Base-by-base conservation (phyloP, 768 basidiomycete species). In the Vishniacozyma victoriae region DNA sequence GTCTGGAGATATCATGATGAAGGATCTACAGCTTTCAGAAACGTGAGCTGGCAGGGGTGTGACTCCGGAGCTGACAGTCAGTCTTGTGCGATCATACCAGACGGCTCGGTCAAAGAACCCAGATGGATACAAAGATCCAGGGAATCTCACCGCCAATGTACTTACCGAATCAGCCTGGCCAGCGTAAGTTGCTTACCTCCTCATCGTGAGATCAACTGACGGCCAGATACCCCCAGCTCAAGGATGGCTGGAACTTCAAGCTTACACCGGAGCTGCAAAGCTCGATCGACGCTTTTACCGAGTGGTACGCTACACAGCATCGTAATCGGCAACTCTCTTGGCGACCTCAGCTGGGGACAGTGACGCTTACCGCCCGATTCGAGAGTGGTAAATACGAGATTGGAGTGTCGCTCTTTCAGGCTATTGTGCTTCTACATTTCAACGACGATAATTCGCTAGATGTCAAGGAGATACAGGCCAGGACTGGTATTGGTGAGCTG, bases 1-100 rank as follows among this genome's bases (percentile, higher is more conserved):
- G 6, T 86, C 85, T 75, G 89, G 90, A 41, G 87, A 90, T 60
- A 82, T 88, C 33, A 93, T 97, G 93, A 93, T 96, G 75, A 90
- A 83, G 52, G 91, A 93, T 63, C 75, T 93, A 3, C 79, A 80
- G 15, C 48, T 66, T 12, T 66, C 69, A 2, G 74, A 75, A 43
- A 73, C 64, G 70, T 72, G 39, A 64, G 70, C 74, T 88, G 15
- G 92, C 88, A 1, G n/a, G 29, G 9, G 29, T n/a, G 29, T 9
- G 33, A 19, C 29, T 9, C 29, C 29, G 9, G 9, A 33, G n/a
- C 29, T 33, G n/a, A 33, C 29, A 33, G 4, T 41, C n/a, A 68
- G 66, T 5, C 50, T 68, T 4, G 54, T 62, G 25, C 64, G 62
- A 41, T 22, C 62, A 4, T 68, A 64, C 41, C 66, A 62, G 46